Evolutionary conservation across 495 filamentous ascomycete species (phyloP), one percentile per base, ranked within the genome.

Genomic region (Penicillium cinerascens): DNA sequence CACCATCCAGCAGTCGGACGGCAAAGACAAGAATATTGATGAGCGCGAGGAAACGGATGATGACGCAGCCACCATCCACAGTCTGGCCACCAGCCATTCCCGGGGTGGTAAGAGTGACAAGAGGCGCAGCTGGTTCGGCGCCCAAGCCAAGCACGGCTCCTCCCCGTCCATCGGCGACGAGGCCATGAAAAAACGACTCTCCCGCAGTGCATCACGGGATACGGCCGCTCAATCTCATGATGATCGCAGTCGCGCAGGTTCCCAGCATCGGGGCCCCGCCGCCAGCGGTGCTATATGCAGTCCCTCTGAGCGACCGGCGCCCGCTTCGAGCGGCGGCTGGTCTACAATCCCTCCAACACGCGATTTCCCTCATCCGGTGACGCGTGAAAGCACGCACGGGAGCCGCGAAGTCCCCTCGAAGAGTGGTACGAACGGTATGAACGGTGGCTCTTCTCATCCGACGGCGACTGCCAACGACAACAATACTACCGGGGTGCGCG

Each of bases 61-160:
- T 37, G 72, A 75, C 49, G 63, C 71, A 16, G 71, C 66, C 42
- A 77, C 74, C 7, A 66, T 77, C 46, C 67, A 76, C 55, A 76
- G 72, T 40, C 74, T 67, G 21, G 68, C 70, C 11, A 76, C 72
- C 18, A 70, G 56, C 44, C 67, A 60, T 11, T 75, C 72, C 4
- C 68, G 64, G 3, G 73, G 71, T 44, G 71, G 69, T 2, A 65
- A 67, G 29, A 64, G 60, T 26, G 52, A 61, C 2, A 75, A 71
- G 46, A 71, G 74, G 13, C 64, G 73, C 51, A 77, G 72, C 52
- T 72, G 65, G 51, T 76, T 77, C 51, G 68, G 66, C 18, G 63
- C 70, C 4, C 69, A 69, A 18, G 53, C 67, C 49, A 75, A 72
- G 51, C 66, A 72, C 36, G 53, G 66, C 18, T 70, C 73, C 9